Conservation (phyloP, 2,329 filamentous ascomycete genomes). For the Lecanicillium sp. region DNA sequence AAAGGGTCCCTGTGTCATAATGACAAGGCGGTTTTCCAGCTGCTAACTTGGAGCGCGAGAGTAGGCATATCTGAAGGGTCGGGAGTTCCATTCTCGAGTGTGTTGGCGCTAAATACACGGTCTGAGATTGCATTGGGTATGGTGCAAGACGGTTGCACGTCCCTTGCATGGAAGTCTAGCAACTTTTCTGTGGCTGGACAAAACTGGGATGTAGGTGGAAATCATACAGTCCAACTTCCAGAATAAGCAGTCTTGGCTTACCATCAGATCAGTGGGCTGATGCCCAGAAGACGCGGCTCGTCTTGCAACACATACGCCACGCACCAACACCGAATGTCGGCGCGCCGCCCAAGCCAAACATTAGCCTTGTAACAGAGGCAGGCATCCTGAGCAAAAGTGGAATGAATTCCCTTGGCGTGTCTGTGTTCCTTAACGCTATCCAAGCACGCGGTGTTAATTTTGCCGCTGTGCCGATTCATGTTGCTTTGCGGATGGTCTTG, state of each 20-base stretch:
- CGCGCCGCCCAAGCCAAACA: too few relatives aligned
- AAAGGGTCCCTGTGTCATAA: neutral
- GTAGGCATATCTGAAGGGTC: neutral
- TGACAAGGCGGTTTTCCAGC: too few relatives aligned
- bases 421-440: too few relatives aligned
- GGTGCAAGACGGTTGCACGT: constrained; percentile 5
- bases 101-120: constrained; percentile 2
- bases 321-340: too few relatives aligned
- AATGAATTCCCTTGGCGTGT: too few relatives aligned
- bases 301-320: neutral
- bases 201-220: constrained; percentile 5
- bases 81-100: neutral
- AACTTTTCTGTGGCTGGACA: constrained; percentile 2
- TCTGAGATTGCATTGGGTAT: constrained; percentile 5
- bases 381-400: too few relatives aligned
- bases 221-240: too few relatives aligned
- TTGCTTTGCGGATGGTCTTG: too few relatives aligned
- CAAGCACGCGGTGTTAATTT: too few relatives aligned
- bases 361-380: neutral
- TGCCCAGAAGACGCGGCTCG: neutral
- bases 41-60: neutral
- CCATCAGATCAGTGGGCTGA: constrained; percentile 2
- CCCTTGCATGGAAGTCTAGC: constrained; percentile 3
- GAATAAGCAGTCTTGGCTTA: too few relatives aligned
- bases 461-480: too few relatives aligned